Evolutionary conservation across 768 basidiomycete species (phyloP).

Genomic region (Phallus indusiatus): DNA sequence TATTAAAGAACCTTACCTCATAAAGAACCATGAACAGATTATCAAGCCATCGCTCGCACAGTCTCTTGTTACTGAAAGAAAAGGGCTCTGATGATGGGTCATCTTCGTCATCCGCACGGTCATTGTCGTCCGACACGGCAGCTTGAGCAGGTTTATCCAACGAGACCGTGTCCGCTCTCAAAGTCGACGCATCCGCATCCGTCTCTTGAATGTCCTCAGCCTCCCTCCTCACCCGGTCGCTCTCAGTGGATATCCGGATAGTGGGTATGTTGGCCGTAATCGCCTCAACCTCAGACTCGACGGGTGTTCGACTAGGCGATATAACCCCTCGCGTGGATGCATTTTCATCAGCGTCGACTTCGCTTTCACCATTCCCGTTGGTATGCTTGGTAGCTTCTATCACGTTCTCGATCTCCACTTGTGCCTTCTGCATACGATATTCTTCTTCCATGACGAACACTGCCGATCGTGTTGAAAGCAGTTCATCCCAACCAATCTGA

Average conservation of each 20-base stretch:
- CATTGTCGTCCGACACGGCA: constrained; percentile 21
- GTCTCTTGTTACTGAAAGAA: constrained; percentile 91
- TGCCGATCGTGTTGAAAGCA: constrained; percentile 83
- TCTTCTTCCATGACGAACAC: constrained; percentile 99
- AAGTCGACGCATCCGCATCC: constrained; percentile 24
- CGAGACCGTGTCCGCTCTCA: background rate
- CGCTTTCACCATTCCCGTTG: constrained; percentile 11
- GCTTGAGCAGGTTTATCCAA: constrained; percentile 33
- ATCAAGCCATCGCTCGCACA: constrained; percentile 97
- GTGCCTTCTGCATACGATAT: constrained; percentile 92
- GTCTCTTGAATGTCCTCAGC: constrained; percentile 23
- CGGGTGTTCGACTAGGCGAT: constrained; percentile 32
- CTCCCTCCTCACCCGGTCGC: constrained; percentile 40
- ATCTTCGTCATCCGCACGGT: constrained; percentile 1
- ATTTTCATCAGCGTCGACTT: constrained; percentile 46
- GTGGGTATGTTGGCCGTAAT: constrained; percentile 39
- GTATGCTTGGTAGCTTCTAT: constrained; percentile 17
- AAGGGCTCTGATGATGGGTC: constrained; percentile 45
- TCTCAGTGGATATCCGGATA: constrained; percentile 73
- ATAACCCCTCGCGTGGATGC: constrained; percentile 61
- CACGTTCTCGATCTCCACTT: constrained; percentile 43
- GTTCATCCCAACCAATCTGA: constrained; percentile 97
- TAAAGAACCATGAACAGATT: constrained; percentile 98
- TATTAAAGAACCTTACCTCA: constrained; percentile 48
- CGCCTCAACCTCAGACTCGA: constrained; percentile 19